phyloP scores from a whole-genome alignment of 371 early-diverging fungal genomes.

The Saksenaea vasiformis region DNA sequence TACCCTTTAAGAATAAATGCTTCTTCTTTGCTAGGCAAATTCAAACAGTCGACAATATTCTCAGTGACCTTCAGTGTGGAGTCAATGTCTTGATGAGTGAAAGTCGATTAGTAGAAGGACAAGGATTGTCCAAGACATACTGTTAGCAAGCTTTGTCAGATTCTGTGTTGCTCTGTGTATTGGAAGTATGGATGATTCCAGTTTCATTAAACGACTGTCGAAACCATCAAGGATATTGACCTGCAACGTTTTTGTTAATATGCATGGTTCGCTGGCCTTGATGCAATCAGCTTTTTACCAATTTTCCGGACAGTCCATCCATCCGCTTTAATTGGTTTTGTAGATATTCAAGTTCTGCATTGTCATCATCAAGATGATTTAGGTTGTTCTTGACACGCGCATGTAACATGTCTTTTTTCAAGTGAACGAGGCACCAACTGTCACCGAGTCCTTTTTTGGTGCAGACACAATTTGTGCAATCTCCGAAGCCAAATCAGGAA shows the following conservation, averaged over 20 bases:
- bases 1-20: constrained; percentile 64
- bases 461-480: too few species aligned
- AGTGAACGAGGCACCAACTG: background rate
- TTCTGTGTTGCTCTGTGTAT: constrained; percentile 87
- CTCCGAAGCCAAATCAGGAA: too few species aligned
- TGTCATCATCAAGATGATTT: constrained; percentile 30
- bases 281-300: constrained; percentile 19
- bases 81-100: constrained; percentile 64
- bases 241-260: constrained; percentile 20
- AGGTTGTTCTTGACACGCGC: background rate
- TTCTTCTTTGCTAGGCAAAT: constrained; percentile 77
- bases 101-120: background rate
- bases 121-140: constrained; percentile 40
- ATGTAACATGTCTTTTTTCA: background rate
- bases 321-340: constrained; percentile 43
- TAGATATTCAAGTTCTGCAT: constrained; percentile 35
- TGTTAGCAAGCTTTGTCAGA: constrained; percentile 75
- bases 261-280: background rate
- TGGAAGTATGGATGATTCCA: constrained; percentile 83
- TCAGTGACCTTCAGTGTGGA: constrained; percentile 70
- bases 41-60: constrained; percentile 75
- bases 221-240: constrained; percentile 76
- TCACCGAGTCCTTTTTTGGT: too few species aligned
- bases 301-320: constrained; percentile 44
- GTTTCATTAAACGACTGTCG: constrained; percentile 77